These are phyloP conservation scores for Byssochlamys sp. DNA, from an alignment of 2,329 filamentous ascomycete genomes.

Conservation along the genomic window DNA sequence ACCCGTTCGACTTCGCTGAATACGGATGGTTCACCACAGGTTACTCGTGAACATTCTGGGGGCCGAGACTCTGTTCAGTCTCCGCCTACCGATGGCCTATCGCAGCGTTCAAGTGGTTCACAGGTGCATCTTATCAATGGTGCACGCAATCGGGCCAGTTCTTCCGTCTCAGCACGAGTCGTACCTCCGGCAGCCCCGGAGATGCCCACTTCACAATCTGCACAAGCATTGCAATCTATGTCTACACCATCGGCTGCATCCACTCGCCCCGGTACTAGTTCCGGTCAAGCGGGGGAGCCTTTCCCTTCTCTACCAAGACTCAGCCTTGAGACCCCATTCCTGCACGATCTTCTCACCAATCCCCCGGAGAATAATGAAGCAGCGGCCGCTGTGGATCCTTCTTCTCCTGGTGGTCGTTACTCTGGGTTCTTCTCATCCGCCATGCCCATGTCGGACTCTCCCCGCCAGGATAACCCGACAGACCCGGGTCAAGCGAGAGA, in stretches of 20 bases:
- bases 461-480: slow-evolving; percentile 31
- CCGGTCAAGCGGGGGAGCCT: slow-evolving; percentile 14
- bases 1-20: slow-evolving; percentile 53
- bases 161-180: slow-evolving; percentile 42
- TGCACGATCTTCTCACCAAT: slow-evolving; percentile 30
- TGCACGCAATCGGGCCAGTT: slow-evolving; percentile 47
- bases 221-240: slow-evolving; percentile 41
- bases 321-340: slow-evolving; percentile 37
- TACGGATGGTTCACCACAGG: slow-evolving; percentile 52
- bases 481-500: slow-evolving; percentile 30
- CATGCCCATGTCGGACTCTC: slow-evolving; percentile 64
- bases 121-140: slow-evolving; percentile 14
- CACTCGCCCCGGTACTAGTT: slow-evolving; percentile 39
- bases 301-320: slow-evolving; percentile 34
- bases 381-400: slow-evolving; percentile 13
- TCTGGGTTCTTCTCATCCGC: slow-evolving; percentile 81
- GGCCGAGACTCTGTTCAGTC: slow-evolving; percentile 59
- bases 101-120: slow-evolving; percentile 15
- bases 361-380: slow-evolving; percentile 13
- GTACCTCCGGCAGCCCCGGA: slow-evolving; percentile 47
- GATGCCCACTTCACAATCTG: slow-evolving; percentile 40
- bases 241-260: slow-evolving; percentile 46
- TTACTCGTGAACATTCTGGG: slow-evolving; percentile 57
- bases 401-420: slow-evolving; percentile 45
- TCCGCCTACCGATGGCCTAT: slow-evolving; percentile 36